phyloP scores from a whole-genome alignment of 148 eudicot species.

The Amaranthus palmeri region DNA sequence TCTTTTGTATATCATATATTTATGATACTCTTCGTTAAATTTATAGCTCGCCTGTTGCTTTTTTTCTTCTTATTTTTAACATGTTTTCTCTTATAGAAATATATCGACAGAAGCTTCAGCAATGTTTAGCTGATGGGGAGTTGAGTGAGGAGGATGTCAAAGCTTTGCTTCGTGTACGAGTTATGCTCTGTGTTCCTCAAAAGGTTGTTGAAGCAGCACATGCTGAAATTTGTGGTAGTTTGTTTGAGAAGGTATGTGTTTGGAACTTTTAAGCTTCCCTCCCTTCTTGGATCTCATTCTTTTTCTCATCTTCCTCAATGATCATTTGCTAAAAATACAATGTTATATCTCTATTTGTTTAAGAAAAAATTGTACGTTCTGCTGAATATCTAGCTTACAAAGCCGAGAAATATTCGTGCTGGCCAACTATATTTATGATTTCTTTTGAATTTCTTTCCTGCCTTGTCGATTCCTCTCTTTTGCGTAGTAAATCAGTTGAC shows the following conservation, averaged over 20 bases:
- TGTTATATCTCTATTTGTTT: background rate
- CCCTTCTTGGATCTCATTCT: slow-evolving; percentile 2
- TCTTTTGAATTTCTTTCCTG: background rate
- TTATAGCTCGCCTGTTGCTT: background rate
- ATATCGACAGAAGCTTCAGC: slow-evolving; percentile 88
- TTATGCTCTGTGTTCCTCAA: slow-evolving; percentile 85
- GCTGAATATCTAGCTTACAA: background rate
- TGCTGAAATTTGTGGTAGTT: slow-evolving; percentile 77
- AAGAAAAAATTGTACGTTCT: background rate
- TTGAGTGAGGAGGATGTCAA: slow-evolving; percentile 75
- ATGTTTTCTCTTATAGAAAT: slow-evolving; percentile 46
- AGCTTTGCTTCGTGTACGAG: slow-evolving; percentile 60
- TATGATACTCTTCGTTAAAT: background rate
- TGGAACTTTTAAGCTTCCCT: background rate
- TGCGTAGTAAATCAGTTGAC: background rate
- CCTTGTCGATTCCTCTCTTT: background rate
- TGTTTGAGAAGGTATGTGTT: slow-evolving; percentile 72
- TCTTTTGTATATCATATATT: background rate
- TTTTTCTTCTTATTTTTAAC: background rate
- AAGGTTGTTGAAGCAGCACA: slow-evolving; percentile 82
- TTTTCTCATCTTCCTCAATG: background rate
- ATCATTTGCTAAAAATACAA: background rate
- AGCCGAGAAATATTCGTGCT: background rate
- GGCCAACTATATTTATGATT: background rate
- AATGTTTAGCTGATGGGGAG: slow-evolving; percentile 71